These are phyloP conservation scores for Wickerhamiella siamensis DNA, from an alignment of 805 yeast genomes.

Conservation along the genomic window DNA sequence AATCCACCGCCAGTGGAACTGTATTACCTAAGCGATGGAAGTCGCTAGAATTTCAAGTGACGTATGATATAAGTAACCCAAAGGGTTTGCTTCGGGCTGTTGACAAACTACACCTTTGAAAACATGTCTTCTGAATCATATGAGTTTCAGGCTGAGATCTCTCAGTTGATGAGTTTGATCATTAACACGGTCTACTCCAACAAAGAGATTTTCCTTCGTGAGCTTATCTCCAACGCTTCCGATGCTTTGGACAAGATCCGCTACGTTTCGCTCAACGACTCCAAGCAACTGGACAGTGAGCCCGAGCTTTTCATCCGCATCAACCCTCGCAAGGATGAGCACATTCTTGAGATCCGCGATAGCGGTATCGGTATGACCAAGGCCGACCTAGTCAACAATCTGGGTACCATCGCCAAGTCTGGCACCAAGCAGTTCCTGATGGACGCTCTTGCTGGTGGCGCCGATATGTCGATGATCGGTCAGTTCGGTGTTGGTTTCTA, in stretches of 20 bases:
- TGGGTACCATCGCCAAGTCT: constrained; percentile 99
- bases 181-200: constrained; percentile 99
- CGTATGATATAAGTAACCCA: neutral
- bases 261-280: constrained; percentile 89
- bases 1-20: too few relatives aligned
- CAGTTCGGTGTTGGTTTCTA: constrained; percentile 99
- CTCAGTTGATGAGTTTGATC: constrained; percentile 99
- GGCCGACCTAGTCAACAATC: constrained; percentile 95
- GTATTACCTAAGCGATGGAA: constrained; percentile 10
- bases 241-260: constrained; percentile 98
- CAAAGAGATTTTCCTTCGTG: constrained; percentile 98
- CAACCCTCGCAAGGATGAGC: constrained; percentile 90
- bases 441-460: constrained; percentile 99
- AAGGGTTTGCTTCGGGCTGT: neutral
- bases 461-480: constrained; percentile 99
- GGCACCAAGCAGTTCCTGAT: constrained; percentile 94
- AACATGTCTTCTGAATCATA: constrained; percentile 26
- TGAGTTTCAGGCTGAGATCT: constrained; percentile 99
- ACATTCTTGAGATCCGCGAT: constrained; percentile 93
- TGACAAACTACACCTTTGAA: constrained; percentile 4
- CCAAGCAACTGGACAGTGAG: constrained; percentile 81
- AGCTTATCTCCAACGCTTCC: constrained; percentile 94
- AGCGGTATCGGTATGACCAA: constrained; percentile 99
- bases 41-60: constrained; percentile 6
- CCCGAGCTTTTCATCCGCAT: constrained; percentile 95